These are phyloP conservation scores for Thelonectria discophora DNA, from an alignment of 2,329 filamentous ascomycete species.

Conservation along the genomic window DNA sequence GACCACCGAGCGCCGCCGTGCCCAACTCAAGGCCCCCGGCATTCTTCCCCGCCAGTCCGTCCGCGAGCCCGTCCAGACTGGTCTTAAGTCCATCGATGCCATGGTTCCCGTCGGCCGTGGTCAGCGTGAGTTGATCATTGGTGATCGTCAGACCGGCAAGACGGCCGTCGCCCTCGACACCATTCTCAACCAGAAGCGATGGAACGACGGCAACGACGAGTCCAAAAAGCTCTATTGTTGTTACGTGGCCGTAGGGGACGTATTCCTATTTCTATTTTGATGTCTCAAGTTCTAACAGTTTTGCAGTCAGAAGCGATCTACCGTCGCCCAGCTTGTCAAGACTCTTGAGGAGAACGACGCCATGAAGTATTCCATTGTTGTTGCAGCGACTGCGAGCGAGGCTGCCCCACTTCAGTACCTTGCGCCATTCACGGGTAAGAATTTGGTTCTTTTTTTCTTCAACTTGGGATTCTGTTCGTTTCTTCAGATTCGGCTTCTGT, in stretches of 20 bases:
- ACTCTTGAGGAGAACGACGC: slow-evolving; percentile 99
- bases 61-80: slow-evolving; percentile 98
- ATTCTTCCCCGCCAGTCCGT: slow-evolving; percentile 97
- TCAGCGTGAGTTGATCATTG: slow-evolving; percentile 99
- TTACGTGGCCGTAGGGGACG: slow-evolving; percentile 82
- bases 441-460: slow-evolving; percentile 4
- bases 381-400: slow-evolving; percentile 97
- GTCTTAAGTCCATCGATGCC: slow-evolving; percentile 98
- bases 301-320: slow-evolving; percentile 95
- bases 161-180: slow-evolving; percentile 97
- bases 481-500: no score
- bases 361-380: slow-evolving; percentile 96
- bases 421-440: slow-evolving; percentile 84
- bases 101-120: slow-evolving; percentile 99
- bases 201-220: slow-evolving; percentile 90
- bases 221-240: slow-evolving; percentile 99
- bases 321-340: slow-evolving; percentile 98
- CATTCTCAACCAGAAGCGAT: slow-evolving; percentile 99
- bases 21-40: slow-evolving; percentile 98
- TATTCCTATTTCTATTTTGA: no score
- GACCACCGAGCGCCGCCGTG: slow-evolving; percentile 90
- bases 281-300: no score
- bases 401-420: slow-evolving; percentile 94
- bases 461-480: neutral
- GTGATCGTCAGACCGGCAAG: slow-evolving; percentile 99